These are phyloP conservation scores for Alternaria sp. DNA, from an alignment of 2,329 filamentous ascomycete species.

Conservation along the genomic window DNA sequence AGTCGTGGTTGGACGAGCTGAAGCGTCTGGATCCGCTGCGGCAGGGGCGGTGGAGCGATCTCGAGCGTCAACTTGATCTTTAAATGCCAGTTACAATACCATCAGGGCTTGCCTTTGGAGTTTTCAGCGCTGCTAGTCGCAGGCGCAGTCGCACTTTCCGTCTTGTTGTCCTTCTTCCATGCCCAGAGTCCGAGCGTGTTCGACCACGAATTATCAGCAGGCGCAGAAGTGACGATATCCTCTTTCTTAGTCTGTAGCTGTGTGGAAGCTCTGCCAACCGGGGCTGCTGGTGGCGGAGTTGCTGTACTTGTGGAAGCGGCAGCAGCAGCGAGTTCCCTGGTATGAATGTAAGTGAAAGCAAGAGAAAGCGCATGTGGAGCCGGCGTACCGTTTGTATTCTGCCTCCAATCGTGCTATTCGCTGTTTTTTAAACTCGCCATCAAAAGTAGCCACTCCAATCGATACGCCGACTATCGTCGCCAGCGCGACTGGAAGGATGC, in stretches of 20 bases:
- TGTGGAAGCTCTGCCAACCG: conserved; percentile 21
- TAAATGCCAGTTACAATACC: conserved; percentile 39
- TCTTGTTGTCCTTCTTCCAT: conserved; percentile 40
- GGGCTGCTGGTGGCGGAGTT: conserved; percentile 24
- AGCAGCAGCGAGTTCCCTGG: conserved; percentile 39
- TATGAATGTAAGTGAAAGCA: conserved; percentile 20
- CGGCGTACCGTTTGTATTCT: conserved; percentile 43
- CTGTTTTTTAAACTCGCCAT: conserved; percentile 47
- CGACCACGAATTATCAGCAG: conserved; percentile 33
- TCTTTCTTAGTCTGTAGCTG: conserved; percentile 21
- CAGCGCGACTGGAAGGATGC: conserved; percentile 44
- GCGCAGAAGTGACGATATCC: conserved; percentile 14
- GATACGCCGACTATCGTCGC: conserved; percentile 43
- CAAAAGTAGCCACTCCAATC: conserved; percentile 47
- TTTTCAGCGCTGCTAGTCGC: conserved; percentile 66
- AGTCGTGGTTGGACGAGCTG: conserved; percentile 68
- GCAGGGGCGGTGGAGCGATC: conserved; percentile 77
- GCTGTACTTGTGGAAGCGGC: conserved; percentile 29
- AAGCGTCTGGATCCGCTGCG: conserved; percentile 77
- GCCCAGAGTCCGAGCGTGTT: conserved; percentile 46
- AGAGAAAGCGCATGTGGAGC: neutral
- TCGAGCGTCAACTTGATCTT: conserved; percentile 62
- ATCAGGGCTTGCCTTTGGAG: conserved; percentile 63
- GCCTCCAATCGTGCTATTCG: conserved; percentile 42
- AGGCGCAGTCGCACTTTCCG: conserved; percentile 61